Percentiles rank a stretch among this genome's conserved stretches.
phyloP scores from a whole-genome alignment of 768 basidiomycete species.

The Trichaptum fuscoviolaceum region DNA sequence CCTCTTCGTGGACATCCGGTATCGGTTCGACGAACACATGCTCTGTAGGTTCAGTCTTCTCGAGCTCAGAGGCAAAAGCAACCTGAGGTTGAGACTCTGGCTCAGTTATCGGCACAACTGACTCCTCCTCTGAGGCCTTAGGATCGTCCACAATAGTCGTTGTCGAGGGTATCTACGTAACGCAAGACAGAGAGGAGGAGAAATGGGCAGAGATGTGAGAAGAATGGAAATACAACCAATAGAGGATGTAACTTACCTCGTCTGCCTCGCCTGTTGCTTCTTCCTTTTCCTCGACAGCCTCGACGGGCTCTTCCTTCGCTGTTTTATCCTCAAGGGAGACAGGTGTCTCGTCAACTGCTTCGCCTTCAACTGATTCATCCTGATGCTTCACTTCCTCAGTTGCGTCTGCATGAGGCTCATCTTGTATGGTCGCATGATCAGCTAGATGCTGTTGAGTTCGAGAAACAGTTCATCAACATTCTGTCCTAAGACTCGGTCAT shows the following conservation, averaged over 20 bases:
- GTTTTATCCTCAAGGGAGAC: background rate
- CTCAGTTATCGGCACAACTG: background rate
- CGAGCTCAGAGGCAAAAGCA: background rate
- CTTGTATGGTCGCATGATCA: background rate
- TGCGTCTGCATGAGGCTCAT: background rate
- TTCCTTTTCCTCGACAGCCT: background rate
- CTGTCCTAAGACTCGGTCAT: background rate
- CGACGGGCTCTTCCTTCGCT: background rate
- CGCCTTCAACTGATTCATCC: background rate
- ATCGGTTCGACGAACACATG: background rate
- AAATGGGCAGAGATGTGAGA: background rate
- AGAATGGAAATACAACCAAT: background rate
- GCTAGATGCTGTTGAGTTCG: background rate
- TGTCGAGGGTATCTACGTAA: too few species aligned
- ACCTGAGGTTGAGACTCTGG: background rate
- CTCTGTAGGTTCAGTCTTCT: background rate
- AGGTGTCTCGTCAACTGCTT: background rate
- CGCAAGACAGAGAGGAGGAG: background rate
- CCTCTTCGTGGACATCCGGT: conserved; percentile 49
- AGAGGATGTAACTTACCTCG: background rate
- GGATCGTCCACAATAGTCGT: too few species aligned
- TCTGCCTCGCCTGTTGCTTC: background rate
- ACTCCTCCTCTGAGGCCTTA: background rate
- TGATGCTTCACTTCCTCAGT: background rate
- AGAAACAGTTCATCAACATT: background rate